These are phyloP conservation scores for Aspergillus ostianus DNA, from an alignment of 495 filamentous ascomycete genomes.

Conservation along the genomic window DNA sequence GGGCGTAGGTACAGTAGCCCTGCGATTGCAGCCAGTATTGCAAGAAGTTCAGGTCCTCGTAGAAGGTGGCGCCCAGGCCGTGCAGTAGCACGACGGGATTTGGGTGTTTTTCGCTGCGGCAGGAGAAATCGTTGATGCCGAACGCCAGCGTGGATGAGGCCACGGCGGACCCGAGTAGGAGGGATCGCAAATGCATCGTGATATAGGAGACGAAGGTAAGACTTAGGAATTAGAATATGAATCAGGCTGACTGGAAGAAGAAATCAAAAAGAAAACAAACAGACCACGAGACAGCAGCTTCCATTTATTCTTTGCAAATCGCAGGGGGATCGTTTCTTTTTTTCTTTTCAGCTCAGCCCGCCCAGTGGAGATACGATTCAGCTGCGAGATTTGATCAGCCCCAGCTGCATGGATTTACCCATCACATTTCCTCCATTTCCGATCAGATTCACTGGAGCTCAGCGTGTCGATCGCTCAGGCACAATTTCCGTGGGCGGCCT, in stretches of 20 bases:
- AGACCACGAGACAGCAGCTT: not conserved
- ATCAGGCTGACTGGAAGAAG: not conserved
- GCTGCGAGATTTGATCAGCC: not conserved
- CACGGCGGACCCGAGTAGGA: not conserved
- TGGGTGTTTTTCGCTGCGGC: constrained; percentile 32
- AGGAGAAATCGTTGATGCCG: constrained; percentile 42
- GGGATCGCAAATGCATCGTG: constrained; percentile 24
- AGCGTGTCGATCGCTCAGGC: not conserved
- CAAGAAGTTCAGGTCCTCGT: constrained; percentile 52
- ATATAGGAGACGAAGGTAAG: not conserved
- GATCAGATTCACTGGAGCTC: not conserved
- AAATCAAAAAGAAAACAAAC: not conserved
- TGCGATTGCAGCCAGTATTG: constrained; percentile 48
- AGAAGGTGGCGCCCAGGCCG: constrained; percentile 50
- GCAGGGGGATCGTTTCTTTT: not conserved
- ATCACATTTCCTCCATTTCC: not conserved
- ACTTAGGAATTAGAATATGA: not conserved
- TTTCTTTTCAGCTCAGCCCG: not conserved
- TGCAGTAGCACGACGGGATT: constrained; percentile 54
- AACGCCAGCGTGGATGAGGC: constrained; percentile 20
- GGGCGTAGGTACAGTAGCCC: constrained; percentile 53
- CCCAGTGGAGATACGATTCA: not conserved
- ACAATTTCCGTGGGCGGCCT: not conserved
- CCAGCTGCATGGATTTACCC: not conserved
- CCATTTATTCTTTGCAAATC: not conserved